Evolutionary conservation across 1,284 basidiomycete genomes (phyloP).

Genomic region (Ustanciosporium gigantosporum): DNA sequence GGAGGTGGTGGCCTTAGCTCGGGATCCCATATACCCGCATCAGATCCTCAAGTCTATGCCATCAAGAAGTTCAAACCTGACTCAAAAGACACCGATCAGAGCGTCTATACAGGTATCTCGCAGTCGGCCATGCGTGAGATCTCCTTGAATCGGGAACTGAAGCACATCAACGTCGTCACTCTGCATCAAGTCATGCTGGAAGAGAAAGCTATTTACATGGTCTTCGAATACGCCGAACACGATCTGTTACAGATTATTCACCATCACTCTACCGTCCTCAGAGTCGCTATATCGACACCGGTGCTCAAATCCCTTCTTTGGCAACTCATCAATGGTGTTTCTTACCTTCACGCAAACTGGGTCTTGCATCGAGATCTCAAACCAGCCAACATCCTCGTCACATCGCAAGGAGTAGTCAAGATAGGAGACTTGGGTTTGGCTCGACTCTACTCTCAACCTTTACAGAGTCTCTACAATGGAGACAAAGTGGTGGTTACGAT

Average conservation of each 20-base stretch:
- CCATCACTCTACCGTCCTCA: constrained; percentile 87
- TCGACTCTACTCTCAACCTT: constrained; percentile 78
- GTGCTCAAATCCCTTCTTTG: constrained; percentile 91
- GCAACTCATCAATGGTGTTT: constrained; percentile 91
- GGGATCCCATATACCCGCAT: not conserved
- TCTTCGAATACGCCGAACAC: constrained; percentile 98
- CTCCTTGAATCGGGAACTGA: constrained; percentile 91
- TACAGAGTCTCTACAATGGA: constrained; percentile 75
- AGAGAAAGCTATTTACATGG: constrained; percentile 86
- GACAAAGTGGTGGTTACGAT: constrained; percentile 99
- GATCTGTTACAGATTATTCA: constrained; percentile 90
- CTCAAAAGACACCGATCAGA: constrained; percentile 65
- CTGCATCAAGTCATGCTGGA: constrained; percentile 93
- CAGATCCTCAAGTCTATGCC: constrained; percentile 67
- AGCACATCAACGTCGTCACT: constrained; percentile 87
- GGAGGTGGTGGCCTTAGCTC: too few relatives aligned
- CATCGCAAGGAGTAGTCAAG: constrained; percentile 84
- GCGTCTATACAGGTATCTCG: constrained; percentile 91
- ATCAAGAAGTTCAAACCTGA: constrained; percentile 99
- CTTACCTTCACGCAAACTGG: constrained; percentile 92
- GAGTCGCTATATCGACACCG: constrained; percentile 72
- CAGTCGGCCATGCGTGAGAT: constrained; percentile 97
- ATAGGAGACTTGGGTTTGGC: constrained; percentile 96
- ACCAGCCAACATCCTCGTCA: constrained; percentile 97
- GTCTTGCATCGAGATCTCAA: constrained; percentile 97